These are phyloP conservation scores for Fraxinus anomala DNA, from an alignment of 257 asterid species.

Conservation along the genomic window DNA sequence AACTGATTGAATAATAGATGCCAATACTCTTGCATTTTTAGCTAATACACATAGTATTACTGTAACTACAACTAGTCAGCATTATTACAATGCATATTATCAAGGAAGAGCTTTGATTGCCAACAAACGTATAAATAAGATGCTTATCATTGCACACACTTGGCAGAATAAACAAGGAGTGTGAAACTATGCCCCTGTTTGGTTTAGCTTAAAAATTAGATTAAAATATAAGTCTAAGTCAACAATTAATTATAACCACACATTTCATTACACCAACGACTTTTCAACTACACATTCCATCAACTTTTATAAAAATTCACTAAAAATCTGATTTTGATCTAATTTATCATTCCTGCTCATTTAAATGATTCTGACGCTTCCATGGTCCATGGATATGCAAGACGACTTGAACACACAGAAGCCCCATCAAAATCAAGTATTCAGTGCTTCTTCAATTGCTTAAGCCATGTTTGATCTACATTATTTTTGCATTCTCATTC, in stretches of 20 bases:
- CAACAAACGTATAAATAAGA: neutral
- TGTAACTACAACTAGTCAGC: conserved; percentile 12
- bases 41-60: conserved; percentile 9
- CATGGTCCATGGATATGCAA: neutral
- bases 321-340: no score
- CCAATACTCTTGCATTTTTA: conserved; percentile 3
- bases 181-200: neutral
- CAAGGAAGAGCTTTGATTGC: neutral
- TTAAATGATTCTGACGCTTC: neutral
- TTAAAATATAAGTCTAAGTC: no score
- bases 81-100: neutral
- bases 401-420: neutral
- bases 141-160: neutral
- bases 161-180: neutral
- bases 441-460: neutral
- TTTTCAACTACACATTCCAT: no score
- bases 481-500: no score
- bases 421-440: neutral
- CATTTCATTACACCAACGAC: neutral
- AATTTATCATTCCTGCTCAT: neutral
- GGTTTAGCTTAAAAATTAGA: neutral
- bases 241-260: neutral
- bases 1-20: neutral
- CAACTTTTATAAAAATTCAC: no score
- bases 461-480: neutral